A percentile compares a stretch with the other conserved stretches of the same genome.
These are phyloP conservation scores for Austroboletus festivus DNA, from an alignment of 768 basidiomycete species.

Conservation along the genomic window DNA sequence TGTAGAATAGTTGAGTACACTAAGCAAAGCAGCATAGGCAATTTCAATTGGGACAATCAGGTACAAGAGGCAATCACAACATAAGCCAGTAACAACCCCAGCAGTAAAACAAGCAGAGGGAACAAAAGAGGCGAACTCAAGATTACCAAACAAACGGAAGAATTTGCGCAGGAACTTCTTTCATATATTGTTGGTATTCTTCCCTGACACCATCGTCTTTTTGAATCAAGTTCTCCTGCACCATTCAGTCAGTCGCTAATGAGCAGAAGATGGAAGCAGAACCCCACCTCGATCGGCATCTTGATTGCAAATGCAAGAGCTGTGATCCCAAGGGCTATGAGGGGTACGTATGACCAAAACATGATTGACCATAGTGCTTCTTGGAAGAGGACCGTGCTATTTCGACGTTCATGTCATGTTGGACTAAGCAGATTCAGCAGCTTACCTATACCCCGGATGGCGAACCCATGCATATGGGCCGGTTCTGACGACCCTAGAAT, in stretches of 20 bases:
- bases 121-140: not conserved
- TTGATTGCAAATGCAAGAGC: conserved; percentile 25
- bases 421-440: not conserved
- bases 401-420: not conserved
- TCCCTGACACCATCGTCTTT: conserved; percentile 16
- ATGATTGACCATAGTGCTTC: conserved; percentile 21
- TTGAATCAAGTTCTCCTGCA: conserved; percentile 29
- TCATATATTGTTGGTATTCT: conserved; percentile 29
- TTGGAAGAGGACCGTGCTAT: conserved; percentile 19
- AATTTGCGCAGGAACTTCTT: conserved; percentile 25
- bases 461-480: conserved; percentile 35
- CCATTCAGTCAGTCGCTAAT: not conserved
- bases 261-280: not conserved
- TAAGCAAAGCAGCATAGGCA: too few relatives aligned
- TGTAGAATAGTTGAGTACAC: too few relatives aligned
- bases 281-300: conserved; percentile 31
- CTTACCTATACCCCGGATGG: conserved; percentile 32
- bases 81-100: too few relatives aligned
- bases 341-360: conserved; percentile 32
- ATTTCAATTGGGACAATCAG: too few relatives aligned
- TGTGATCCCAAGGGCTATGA: conserved; percentile 17
- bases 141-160: conserved; percentile 27
- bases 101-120: not conserved
- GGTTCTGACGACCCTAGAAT: conserved; percentile 27
- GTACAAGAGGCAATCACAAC: too few relatives aligned